These are phyloP conservation scores for Carpinus fangiana DNA, from an alignment of 306 rosid species.

Conservation along the genomic window DNA sequence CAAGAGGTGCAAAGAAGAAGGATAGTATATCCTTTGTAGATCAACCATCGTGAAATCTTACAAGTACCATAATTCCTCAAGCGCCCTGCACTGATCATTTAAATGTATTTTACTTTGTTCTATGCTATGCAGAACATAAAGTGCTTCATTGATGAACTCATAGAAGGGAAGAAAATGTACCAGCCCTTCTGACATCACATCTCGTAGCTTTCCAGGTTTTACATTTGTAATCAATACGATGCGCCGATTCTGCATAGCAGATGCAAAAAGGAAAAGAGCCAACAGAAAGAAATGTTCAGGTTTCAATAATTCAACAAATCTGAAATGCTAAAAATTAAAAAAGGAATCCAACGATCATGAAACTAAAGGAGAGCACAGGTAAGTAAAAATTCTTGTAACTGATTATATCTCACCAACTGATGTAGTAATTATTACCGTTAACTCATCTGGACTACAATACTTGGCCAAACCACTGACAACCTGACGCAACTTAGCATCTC, in stretches of 20 bases:
- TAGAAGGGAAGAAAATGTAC: conserved; percentile 38
- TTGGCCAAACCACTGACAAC: conserved; percentile 97
- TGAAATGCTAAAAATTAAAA: not conserved
- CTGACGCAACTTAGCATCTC: conserved; percentile 82
- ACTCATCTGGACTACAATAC: conserved; percentile 74
- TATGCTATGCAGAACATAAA: not conserved
- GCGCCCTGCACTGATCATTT: not conserved
- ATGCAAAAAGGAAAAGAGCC: conserved; percentile 22
- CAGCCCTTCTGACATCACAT: conserved; percentile 94
- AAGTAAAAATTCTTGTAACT: conserved; percentile 8
- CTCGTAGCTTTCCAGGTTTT: conserved; percentile 95
- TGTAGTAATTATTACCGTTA: conserved; percentile 55
- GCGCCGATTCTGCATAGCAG: conserved; percentile 61
- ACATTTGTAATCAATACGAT: conserved; percentile 90
- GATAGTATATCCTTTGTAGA: not conserved
- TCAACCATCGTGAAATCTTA: not conserved
- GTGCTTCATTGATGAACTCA: not conserved
- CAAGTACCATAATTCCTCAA: not conserved
- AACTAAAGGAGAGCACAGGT: not conserved
- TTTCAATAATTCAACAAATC: not conserved
- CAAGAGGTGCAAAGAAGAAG: not conserved
- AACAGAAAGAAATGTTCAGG: not conserved
- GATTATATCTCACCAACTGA: conserved; percentile 3
- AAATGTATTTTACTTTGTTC: not conserved
- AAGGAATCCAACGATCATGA: not conserved